These are phyloP conservation scores for Lactifluus volemus DNA, from an alignment of 768 basidiomycete genomes.

Conservation along the genomic window DNA sequence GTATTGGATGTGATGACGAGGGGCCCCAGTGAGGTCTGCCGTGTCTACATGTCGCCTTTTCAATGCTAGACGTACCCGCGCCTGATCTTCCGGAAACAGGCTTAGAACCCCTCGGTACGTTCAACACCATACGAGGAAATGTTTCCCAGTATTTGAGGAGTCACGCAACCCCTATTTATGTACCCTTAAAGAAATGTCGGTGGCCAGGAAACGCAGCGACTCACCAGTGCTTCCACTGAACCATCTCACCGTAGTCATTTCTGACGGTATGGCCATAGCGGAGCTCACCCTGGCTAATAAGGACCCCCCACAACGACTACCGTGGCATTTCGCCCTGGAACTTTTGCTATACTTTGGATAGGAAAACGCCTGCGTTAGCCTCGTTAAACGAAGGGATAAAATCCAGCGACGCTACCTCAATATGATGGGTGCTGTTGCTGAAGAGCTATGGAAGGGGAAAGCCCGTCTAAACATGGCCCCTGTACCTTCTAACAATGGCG, in stretches of 20 bases:
- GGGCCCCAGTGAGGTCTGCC: conserved; percentile 42
- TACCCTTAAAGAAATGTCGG: background rate
- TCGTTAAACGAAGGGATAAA: background rate
- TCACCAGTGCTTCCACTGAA: conserved; percentile 75
- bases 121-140: conserved; percentile 5
- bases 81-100: conserved; percentile 46
- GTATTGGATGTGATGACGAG: conserved; percentile 6
- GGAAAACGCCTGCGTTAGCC: background rate
- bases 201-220: conserved; percentile 10
- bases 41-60: conserved; percentile 45
- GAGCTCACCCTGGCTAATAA: conserved; percentile 46
- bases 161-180: conserved; percentile 16
- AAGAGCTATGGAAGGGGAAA: background rate
- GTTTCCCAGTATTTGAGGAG: conserved; percentile 4
- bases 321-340: conserved; percentile 59
- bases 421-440: background rate
- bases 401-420: conserved; percentile 5
- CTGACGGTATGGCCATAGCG: conserved; percentile 51
- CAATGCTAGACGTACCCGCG: conserved; percentile 53
- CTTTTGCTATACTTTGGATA: conserved; percentile 59
- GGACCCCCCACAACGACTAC: conserved; percentile 49
- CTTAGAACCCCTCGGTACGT: background rate
- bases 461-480: background rate
- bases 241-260: conserved; percentile 47
- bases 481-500: background rate